These are phyloP conservation scores for Xylariomycetidae sp. DNA, from an alignment of 2,329 filamentous ascomycete genomes.

Conservation along the genomic window DNA sequence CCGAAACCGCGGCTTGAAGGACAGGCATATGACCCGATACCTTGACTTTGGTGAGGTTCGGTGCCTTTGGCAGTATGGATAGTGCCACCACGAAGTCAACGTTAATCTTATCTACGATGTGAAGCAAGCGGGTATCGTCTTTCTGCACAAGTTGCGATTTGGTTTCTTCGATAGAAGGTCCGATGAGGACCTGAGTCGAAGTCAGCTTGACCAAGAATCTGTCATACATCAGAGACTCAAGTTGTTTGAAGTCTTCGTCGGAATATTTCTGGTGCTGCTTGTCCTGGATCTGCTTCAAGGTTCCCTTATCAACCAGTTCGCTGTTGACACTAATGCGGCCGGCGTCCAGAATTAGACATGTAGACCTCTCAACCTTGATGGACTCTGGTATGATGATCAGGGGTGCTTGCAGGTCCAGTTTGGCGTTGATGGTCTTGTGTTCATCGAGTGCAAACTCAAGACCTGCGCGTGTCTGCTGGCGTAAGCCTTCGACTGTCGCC, in stretches of 20 bases:
- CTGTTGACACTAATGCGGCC: conserved; percentile 94
- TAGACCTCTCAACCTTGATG: conserved; percentile 73
- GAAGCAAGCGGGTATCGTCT: conserved; percentile 66
- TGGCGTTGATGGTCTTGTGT: conserved; percentile 96
- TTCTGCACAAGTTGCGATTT: conserved; percentile 72
- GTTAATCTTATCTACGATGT: conserved; percentile 95
- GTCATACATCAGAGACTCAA: conserved; percentile 96
- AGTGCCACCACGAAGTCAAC: conserved; percentile 95
- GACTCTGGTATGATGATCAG: conserved; percentile 95
- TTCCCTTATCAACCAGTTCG: conserved; percentile 87
- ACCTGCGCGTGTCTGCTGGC: conserved; percentile 92
- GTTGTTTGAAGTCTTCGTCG: conserved; percentile 79
- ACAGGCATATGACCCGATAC: conserved; percentile 90
- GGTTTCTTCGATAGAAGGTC: conserved; percentile 85
- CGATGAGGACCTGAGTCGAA: conserved; percentile 92
- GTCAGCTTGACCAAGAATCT: conserved; percentile 90
- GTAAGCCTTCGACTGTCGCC: conserved; percentile 88
- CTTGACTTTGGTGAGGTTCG: conserved; percentile 86
- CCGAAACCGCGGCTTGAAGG: conserved; percentile 85
- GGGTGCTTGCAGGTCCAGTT: conserved; percentile 90
- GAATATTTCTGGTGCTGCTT: conserved; percentile 87
- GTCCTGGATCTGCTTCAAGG: conserved; percentile 80
- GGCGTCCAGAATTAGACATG: conserved; percentile 91
- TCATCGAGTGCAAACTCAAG: conserved; percentile 95
- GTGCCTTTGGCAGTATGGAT: conserved; percentile 93